These are phyloP conservation scores for Helichrysum umbraculigerum DNA, from an alignment of 129 eudicot genomes.

Conservation along the genomic window DNA sequence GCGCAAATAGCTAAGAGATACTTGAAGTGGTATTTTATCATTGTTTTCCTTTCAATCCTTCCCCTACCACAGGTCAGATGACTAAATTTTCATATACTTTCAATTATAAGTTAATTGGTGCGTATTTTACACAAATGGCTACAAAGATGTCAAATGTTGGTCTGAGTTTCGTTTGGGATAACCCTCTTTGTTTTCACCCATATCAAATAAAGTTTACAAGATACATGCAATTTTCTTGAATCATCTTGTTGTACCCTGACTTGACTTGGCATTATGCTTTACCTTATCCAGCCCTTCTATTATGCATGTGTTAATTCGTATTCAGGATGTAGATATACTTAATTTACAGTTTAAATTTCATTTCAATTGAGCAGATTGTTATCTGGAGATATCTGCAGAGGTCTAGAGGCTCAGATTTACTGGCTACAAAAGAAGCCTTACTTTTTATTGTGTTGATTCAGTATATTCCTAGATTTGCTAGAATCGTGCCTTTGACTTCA, in stretches of 20 bases:
- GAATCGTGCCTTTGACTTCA: constrained; percentile 73
- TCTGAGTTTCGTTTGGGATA: too few relatives aligned
- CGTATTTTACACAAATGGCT: background rate
- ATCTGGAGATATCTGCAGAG: constrained; percentile 82
- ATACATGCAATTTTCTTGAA: background rate
- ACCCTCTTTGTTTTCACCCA: background rate
- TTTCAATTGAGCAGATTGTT: constrained; percentile 60
- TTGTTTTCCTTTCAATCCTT: constrained; percentile 83
- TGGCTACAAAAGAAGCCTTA: constrained; percentile 79
- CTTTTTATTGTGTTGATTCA: constrained; percentile 70
- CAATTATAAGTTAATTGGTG: background rate
- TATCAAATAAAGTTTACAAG: too few relatives aligned
- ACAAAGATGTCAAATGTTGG: background rate
- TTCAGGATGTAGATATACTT: background rate
- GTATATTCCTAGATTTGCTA: constrained; percentile 70
- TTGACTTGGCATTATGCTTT: background rate
- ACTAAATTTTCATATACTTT: constrained; percentile 14
- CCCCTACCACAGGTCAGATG: constrained; percentile 88
- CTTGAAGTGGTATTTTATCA: constrained; percentile 69
- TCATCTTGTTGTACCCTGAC: background rate
- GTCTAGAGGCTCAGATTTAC: constrained; percentile 72
- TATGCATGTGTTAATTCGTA: background rate
- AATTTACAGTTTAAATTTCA: constrained; percentile 15
- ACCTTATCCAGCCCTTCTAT: background rate
- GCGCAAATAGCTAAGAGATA: constrained; percentile 82